A percentile compares a stretch with the other conserved stretches of the same genome.
phyloP scores from a whole-genome alignment of 106 monocot genomes.

The Triglochin maritima region DNA sequence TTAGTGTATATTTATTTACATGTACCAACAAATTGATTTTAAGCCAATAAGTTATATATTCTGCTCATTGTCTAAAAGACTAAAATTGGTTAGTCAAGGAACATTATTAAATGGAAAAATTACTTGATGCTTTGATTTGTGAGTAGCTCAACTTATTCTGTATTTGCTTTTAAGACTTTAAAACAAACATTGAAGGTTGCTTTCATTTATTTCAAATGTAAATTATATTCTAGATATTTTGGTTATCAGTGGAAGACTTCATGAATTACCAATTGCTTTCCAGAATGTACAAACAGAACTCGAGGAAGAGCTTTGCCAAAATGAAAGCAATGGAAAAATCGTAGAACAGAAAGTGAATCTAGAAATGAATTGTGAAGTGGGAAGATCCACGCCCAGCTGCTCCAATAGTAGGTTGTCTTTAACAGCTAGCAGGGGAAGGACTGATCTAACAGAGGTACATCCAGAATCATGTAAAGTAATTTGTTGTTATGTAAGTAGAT shows the following conservation, averaged over 20 bases:
- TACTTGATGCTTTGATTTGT: not conserved
- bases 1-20: too few species aligned
- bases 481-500: slow-evolving; percentile 1
- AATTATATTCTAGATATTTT: not conserved
- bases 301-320: not conserved
- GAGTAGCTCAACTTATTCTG: not conserved
- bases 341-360: not conserved
- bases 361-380: slow-evolving; percentile 6
- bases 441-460: slow-evolving; percentile 52
- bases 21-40: too few species aligned
- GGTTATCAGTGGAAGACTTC: not conserved
- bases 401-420: slow-evolving; percentile 7
- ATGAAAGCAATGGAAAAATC: not conserved
- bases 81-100: too few species aligned
- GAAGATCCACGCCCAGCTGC: slow-evolving; percentile 5
- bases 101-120: too few species aligned
- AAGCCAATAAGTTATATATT: too few species aligned
- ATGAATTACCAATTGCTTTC: not conserved
- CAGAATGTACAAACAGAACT: not conserved
- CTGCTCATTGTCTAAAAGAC: too few species aligned
- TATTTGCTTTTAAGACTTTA: not conserved
- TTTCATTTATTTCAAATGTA: too few species aligned
- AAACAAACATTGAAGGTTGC: not conserved
- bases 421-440: slow-evolving; percentile 19
- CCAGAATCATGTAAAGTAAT: not conserved